Percentiles rank a stretch among this genome's conserved stretches.
Evolutionary conservation across 2,329 filamentous ascomycete species (phyloP).

Genomic region (Curvularia sp.): DNA sequence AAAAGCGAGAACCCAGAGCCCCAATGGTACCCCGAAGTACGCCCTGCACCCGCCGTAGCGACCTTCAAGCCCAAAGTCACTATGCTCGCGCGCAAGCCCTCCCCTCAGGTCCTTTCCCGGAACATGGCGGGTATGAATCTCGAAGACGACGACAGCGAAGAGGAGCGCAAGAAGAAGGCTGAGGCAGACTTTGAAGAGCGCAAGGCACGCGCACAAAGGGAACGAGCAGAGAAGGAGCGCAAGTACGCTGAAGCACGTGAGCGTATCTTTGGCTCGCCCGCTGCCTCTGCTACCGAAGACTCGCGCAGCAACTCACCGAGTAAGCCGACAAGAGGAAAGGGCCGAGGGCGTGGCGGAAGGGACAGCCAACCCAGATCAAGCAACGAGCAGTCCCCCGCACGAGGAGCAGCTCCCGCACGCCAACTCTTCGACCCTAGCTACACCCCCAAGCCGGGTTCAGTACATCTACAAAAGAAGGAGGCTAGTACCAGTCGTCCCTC

Average conservation of each 20-base stretch:
- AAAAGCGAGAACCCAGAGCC: constrained; percentile 75
- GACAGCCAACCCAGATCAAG: constrained; percentile 50
- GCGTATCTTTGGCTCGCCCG: constrained; percentile 77
- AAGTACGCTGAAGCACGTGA: constrained; percentile 89
- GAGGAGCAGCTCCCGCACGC: constrained; percentile 49
- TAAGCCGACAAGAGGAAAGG: constrained; percentile 47
- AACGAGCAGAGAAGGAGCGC: constrained; percentile 87
- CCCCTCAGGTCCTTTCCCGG: constrained; percentile 65
- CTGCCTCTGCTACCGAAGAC: constrained; percentile 45
- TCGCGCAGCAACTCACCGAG: constrained; percentile 48
- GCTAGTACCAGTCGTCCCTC: constrained; percentile 57
- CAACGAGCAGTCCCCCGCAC: constrained; percentile 48
- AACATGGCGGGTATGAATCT: constrained; percentile 59
- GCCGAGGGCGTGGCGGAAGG: constrained; percentile 47
- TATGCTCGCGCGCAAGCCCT: constrained; percentile 82
- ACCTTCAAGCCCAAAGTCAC: constrained; percentile 84
- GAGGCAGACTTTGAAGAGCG: constrained; percentile 78
- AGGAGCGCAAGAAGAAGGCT: constrained; percentile 65
- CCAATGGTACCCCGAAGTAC: constrained; percentile 76
- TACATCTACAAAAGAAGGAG: constrained; percentile 55
- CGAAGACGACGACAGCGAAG: constrained; percentile 68
- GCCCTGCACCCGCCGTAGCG: constrained; percentile 68
- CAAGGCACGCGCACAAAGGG: constrained; percentile 76
- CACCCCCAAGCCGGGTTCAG: constrained; percentile 67
- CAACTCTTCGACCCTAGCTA: constrained; percentile 83